Evolutionary conservation across 2,329 filamentous ascomycete species (phyloP).

Genomic region (Xylariaceae sp.): DNA sequence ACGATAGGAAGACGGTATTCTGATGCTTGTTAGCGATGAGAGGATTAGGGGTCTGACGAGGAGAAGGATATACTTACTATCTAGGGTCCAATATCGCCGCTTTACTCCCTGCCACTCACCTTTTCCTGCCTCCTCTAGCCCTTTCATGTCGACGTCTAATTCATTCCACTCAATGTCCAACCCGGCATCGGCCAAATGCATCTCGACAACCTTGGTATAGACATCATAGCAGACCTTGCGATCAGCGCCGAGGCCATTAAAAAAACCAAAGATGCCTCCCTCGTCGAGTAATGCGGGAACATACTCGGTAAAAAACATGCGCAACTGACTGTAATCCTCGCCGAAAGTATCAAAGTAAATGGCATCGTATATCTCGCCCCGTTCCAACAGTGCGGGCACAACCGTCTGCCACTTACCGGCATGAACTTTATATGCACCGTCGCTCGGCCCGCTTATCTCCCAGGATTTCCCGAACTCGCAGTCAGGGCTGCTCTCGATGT

Average conservation of each 20-base stretch:
- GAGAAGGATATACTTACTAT: slow-evolving; percentile 46
- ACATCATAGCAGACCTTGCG: slow-evolving; percentile 92
- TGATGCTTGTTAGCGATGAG: slow-evolving; percentile 32
- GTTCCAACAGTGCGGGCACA: slow-evolving; percentile 59
- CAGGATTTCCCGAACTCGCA: slow-evolving; percentile 51
- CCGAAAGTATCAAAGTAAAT: slow-evolving; percentile 99
- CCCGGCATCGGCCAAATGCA: slow-evolving; percentile 83
- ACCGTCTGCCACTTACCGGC: slow-evolving; percentile 77
- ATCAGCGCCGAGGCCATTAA: slow-evolving; percentile 89
- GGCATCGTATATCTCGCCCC: slow-evolving; percentile 69
- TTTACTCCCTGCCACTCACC: slow-evolving; percentile 85
- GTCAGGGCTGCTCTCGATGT: slow-evolving; percentile 43
- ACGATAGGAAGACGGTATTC: slow-evolving; percentile 69
- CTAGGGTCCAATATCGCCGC: slow-evolving; percentile 83
- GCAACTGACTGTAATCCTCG: slow-evolving; percentile 82
- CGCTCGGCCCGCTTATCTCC: slow-evolving; percentile 50
- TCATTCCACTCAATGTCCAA: slow-evolving; percentile 85
- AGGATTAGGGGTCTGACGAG: slow-evolving; percentile 2
- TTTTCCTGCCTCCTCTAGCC: slow-evolving; percentile 58
- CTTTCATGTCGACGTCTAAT: slow-evolving; percentile 62
- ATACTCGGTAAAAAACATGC: slow-evolving; percentile 80
- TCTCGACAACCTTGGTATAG: slow-evolving; percentile 84
- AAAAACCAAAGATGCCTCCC: slow-evolving; percentile 74
- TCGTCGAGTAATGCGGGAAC: slow-evolving; percentile 72
- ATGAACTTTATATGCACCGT: slow-evolving; percentile 68